Evolutionary conservation across 164 flowering plant genomes (phyloP), one percentile per base, ranked within the genome.

Genomic region (Macadamia tetraphylla): DNA sequence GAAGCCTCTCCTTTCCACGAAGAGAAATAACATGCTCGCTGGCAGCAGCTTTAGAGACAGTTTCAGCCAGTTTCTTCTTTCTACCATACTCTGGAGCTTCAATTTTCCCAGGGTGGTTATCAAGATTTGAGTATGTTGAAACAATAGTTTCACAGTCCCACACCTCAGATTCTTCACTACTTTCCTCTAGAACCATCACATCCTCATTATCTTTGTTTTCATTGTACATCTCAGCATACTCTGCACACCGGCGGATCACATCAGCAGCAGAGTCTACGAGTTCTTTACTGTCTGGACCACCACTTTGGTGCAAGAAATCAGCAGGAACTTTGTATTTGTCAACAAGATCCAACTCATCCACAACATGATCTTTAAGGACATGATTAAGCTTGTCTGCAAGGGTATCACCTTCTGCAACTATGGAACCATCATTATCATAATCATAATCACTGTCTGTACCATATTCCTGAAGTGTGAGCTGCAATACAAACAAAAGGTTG

Each of bases 121-220:
- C 98, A 63, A 94, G 90, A 78, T 87, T 94, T 29, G 99, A 90
- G 73, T 86, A 94, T 17, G 99, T 92, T 30, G 96, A 76, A 51
- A 95, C 68, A 14, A 95, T 83, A 18, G 97, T 87, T 69, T 95
- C 99, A 80, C 98, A 95, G 72, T 95, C 99, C 90, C 91, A 92
- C 61, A 57, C 66, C 69, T 86, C 97, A 29, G 90, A 83, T 67
- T 90, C 98, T 71, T 89, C 94, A 73, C 93, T 92, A 70, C 94
- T 89, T 79, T 92, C 97, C 73, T 90, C 74, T 18, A 82, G 61
- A 63, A 86, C 29, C 3, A 84, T 80, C 42, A 74, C 70, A 13
- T 81, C 86, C 59, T 68, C 81, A 42, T 49, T 70, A 62, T 80
- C 80, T 58, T 76, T 72, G 74, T 72, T 74, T 51, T 78, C 89